Base-by-base conservation (phyloP, 768 basidiomycete species). In the Hysterangium stoloniferum region DNA sequence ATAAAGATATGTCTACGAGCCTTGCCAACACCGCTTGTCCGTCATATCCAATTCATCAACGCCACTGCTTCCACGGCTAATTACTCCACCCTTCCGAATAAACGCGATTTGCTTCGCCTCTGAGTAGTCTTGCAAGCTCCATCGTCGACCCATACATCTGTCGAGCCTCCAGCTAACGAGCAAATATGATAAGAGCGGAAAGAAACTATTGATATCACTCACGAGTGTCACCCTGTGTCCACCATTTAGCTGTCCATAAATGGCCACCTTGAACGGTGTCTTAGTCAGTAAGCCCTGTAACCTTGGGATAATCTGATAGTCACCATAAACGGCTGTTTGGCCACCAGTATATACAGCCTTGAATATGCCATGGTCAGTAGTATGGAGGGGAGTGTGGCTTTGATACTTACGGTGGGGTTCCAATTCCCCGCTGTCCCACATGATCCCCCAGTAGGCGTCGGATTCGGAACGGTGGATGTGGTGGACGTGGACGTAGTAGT, bases 231-330 rank as follows among this genome's bases (percentile, higher is more conserved):
- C 66, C 73, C 56, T 76, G 65, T 5, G 79, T 79, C 80, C 79
- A 81, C 79, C 80, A 82, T 61, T 74, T 67, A 15, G 76, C 78
- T 15, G 73, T 76, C 79, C 79, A 82, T 29, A 80, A 66, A 53
- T 78, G 69, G 3, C 72, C 71, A 46, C 61, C 75, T 77, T 29
- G 12, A 4, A n/a, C 37, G 13, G 9, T 27, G 27, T 41, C 34
- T 34, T 12, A n/a, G n/a, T n/a, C n/a, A n/a, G n/a, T n/a, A n/a
- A n/a, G n/a, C n/a, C n/a, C n/a, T n/a, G n/a, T n/a, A n/a, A n/a
- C n/a, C n/a, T n/a, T n/a, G n/a, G n/a, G n/a, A n/a, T n/a, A n/a
- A n/a, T n/a, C n/a, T n/a, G n/a, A n/a, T n/a, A n/a, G n/a, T n/a
- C n/a, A 76, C 74, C 65, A 58, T 74, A 80, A 1, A 69, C 70